Evolutionary conservation across 202 grass and related monocot genomes (phyloP).

Genomic region (Sporobolus alterniflorus): DNA sequence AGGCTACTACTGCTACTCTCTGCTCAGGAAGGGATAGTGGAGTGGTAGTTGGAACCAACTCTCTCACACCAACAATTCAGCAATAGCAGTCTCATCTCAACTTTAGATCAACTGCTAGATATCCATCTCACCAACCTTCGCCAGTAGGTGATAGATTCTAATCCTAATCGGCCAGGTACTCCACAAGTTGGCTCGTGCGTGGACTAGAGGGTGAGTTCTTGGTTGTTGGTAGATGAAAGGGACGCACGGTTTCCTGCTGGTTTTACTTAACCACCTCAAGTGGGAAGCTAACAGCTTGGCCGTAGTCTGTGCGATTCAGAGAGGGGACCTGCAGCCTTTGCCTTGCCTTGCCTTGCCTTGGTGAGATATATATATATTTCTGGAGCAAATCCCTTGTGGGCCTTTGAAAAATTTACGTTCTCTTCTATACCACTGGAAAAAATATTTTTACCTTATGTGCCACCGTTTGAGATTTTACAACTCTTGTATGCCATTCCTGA

Average conservation of each 20-base stretch:
- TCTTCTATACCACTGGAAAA: too few species aligned
- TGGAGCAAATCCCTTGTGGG: too few species aligned
- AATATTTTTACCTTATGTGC: too few species aligned
- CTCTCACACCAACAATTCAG: slow-evolving; percentile 28
- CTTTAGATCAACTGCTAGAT: slow-evolving; percentile 50
- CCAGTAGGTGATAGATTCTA: not conserved
- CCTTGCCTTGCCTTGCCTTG: too few species aligned
- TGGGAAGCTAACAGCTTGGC: slow-evolving; percentile 22
- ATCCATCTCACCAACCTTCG: slow-evolving; percentile 40
- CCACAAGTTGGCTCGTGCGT: slow-evolving; percentile 13
- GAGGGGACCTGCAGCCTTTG: too few species aligned
- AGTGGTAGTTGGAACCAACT: slow-evolving; percentile 41
- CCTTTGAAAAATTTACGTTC: too few species aligned
- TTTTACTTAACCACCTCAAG: slow-evolving; percentile 4
- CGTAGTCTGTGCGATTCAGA: slow-evolving; percentile 16
- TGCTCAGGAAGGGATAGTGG: not conserved
- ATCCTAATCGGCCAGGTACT: not conserved
- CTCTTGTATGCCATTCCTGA: too few species aligned
- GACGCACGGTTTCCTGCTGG: slow-evolving; percentile 22
- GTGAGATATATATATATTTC: too few species aligned
- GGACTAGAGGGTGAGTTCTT: not conserved
- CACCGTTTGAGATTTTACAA: too few species aligned
- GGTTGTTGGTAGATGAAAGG: slow-evolving; percentile 52
- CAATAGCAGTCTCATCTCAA: slow-evolving; percentile 37
- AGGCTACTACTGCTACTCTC: not conserved